A percentile compares a stretch with the other conserved stretches of the same genome.
phyloP scores from a whole-genome alignment of 768 basidiomycete species.

The Pluteus cervinus region DNA sequence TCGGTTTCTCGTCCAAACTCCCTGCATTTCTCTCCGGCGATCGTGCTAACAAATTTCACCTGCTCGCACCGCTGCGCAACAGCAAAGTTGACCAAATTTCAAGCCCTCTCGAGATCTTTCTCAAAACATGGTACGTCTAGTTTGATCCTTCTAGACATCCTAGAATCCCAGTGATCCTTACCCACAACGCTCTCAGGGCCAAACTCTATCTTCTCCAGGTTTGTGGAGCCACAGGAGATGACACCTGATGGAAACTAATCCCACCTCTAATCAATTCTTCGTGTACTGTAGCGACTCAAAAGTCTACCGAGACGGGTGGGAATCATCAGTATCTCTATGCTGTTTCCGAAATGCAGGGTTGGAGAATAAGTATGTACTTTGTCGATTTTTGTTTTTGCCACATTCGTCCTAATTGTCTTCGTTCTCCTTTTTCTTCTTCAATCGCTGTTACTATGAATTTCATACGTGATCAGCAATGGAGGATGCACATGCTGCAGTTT shows the following conservation, averaged over 20 bases:
- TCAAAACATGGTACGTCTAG: conserved; percentile 31
- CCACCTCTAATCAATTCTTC: conserved; percentile 9
- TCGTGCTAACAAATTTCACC: too few species aligned
- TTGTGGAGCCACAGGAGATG: too few species aligned
- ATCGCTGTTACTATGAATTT: conserved; percentile 11
- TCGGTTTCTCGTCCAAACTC: conserved; percentile 5
- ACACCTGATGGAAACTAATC: too few species aligned
- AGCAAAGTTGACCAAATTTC: too few species aligned
- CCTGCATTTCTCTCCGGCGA: conserved; percentile 4
- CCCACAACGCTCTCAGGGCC: conserved; percentile 48
- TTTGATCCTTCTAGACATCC: conserved; percentile 5
- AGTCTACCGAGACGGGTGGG: conserved; percentile 67
- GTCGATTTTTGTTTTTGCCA: too few species aligned
- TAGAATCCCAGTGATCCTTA: conserved; percentile 11
- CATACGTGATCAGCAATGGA: conserved; percentile 89
- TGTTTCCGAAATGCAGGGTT: conserved; percentile 97
- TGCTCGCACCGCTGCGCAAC: too few species aligned
- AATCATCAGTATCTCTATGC: conserved; percentile 70
- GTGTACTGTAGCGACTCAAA: conserved; percentile 60
- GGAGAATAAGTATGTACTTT: conserved; percentile 87
- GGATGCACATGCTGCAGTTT: conserved; percentile 79
- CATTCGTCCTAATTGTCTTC: conserved; percentile 6
- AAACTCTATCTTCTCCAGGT: conserved; percentile 83
- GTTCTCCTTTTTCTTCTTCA: conserved; percentile 7
- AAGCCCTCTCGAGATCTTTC: too few species aligned